These are phyloP conservation scores for Amauroascus niger DNA, from an alignment of 2,329 filamentous ascomycete genomes.

Conservation along the genomic window DNA sequence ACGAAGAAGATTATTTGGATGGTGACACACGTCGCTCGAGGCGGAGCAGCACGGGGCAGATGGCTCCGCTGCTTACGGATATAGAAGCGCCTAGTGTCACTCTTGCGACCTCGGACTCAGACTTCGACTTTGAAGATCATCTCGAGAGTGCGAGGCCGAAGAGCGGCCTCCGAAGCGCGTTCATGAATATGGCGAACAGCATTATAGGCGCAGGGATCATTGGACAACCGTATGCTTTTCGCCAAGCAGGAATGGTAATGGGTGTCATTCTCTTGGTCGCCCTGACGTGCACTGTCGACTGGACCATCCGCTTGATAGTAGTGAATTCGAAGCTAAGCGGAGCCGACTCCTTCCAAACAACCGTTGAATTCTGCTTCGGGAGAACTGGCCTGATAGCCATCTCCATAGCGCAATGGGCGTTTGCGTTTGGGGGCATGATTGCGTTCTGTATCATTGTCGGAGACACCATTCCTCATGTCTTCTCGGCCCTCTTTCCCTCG, in stretches of 20 bases:
- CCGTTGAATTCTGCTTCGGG: constrained; percentile 92
- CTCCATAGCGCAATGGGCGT: constrained; percentile 86
- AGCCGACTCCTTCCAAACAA: constrained; percentile 87
- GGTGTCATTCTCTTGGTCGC: constrained; percentile 67
- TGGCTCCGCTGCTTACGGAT: constrained; percentile 64
- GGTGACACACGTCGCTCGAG: constrained; percentile 31
- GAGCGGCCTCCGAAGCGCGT: constrained; percentile 75
- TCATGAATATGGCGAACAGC: constrained; percentile 99
- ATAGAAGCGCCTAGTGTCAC: constrained; percentile 74
- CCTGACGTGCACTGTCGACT: constrained; percentile 81
- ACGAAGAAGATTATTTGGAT: constrained; percentile 53
- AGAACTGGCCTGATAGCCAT: constrained; percentile 81
- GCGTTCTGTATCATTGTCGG: constrained; percentile 97
- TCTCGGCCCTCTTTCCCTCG: constrained; percentile 70
- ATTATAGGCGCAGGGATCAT: constrained; percentile 74
- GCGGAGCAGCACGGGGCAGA: constrained; percentile 39
- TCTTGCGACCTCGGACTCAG: constrained; percentile 51
- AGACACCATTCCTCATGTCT: constrained; percentile 86
- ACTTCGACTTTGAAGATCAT: constrained; percentile 49
- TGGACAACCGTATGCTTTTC: constrained; percentile 90
- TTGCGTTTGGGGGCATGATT: constrained; percentile 97
- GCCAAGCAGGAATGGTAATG: constrained; percentile 75
- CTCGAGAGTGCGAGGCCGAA: constrained; percentile 61
- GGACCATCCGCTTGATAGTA: constrained; percentile 95
- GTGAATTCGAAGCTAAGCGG: constrained; percentile 96